Evolutionary conservation across 192 early-diverging fungal genomes (phyloP).

Genomic region (Radiomyces spectabilis): DNA sequence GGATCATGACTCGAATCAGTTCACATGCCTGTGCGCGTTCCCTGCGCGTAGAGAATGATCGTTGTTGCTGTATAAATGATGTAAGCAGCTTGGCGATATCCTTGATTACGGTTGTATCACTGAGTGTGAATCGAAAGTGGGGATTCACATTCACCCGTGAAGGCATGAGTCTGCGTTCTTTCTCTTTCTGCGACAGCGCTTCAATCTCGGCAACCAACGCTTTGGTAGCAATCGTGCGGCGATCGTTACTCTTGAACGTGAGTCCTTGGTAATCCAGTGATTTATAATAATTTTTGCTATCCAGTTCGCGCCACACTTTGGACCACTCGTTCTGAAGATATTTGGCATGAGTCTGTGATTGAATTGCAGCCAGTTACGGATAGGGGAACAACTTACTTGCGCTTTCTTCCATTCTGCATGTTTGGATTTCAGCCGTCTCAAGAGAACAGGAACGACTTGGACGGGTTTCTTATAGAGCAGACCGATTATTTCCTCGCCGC

Average conservation of each 20-base stretch:
- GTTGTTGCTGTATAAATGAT: conserved; percentile 56
- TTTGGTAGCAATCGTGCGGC: conserved; percentile 68
- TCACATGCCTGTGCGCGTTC: conserved; percentile 72
- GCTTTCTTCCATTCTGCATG: conserved; percentile 94
- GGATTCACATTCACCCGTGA: no score
- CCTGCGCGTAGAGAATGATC: conserved; percentile 27
- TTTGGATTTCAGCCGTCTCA: conserved; percentile 95
- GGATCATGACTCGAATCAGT: conserved; percentile 70
- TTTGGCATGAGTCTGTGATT: not conserved
- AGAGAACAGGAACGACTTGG: conserved; percentile 82
- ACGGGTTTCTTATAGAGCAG: conserved; percentile 85
- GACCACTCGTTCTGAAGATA: conserved; percentile 84
- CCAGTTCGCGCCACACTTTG: conserved; percentile 94
- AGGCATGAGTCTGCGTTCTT: no score
- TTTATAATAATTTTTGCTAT: conserved; percentile 90
- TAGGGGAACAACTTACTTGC: conserved; percentile 53
- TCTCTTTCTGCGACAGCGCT: conserved; percentile 56
- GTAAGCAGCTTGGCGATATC: conserved; percentile 71
- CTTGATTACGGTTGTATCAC: conserved; percentile 61
- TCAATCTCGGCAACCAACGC: conserved; percentile 83
- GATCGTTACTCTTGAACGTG: conserved; percentile 80
- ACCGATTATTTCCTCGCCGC: conserved; percentile 82
- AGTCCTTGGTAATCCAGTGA: conserved; percentile 93
- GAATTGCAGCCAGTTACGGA: not conserved
- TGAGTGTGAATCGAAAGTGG: conserved; percentile 74